Evolutionary conservation across 75 land plant genomes (phyloP), one percentile per base, ranked within the genome.

Genomic region (Pinus tabuliformis): DNA sequence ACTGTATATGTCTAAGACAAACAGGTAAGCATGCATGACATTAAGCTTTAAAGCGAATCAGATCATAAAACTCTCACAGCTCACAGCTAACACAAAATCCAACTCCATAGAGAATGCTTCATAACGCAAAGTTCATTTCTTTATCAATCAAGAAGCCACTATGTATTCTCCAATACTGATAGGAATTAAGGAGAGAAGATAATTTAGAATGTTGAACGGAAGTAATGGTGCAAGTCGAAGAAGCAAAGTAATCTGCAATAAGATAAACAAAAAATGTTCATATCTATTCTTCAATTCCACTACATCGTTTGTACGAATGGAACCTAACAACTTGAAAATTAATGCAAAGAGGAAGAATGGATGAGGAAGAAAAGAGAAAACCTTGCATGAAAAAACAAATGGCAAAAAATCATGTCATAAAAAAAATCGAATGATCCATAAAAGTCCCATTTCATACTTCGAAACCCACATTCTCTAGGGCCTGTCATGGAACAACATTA

Each of bases 201-300:
- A 84, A n/a, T 84, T 84, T 73, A 84, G 61, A 17, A 81, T 59
- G 57, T 78, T 84, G 75, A 84, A 84, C 20, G 86, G 83, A 26
- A 84, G 56, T 24, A 84, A 66, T n/a, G 83, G 86, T 58, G 81
- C 86, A 60, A 84, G 72, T 56, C 86, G 84, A 63, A 84, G 78
- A 71, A 84, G 74, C 24, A 84, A 39, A 42, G 78, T 80, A 59
- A 84, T 84, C 83, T 84, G 85, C 75, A 78, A 30, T 24, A 24
- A 73, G 54, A 73, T 12, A 73, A 56, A 28, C 18, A 11, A 18
- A 24, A 72, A 45, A 24, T 11, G 24, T n/a, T 68, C 18, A 68
- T 5, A 42, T 42, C 2, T 37, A 68, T 42, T 68, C 49, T 17
- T 37, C 42, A 5, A 21, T 39, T 42, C 52, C 71, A 68, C 42